These are phyloP conservation scores for Amanita molliuscula DNA, from an alignment of 768 basidiomycete genomes.

Conservation along the genomic window DNA sequence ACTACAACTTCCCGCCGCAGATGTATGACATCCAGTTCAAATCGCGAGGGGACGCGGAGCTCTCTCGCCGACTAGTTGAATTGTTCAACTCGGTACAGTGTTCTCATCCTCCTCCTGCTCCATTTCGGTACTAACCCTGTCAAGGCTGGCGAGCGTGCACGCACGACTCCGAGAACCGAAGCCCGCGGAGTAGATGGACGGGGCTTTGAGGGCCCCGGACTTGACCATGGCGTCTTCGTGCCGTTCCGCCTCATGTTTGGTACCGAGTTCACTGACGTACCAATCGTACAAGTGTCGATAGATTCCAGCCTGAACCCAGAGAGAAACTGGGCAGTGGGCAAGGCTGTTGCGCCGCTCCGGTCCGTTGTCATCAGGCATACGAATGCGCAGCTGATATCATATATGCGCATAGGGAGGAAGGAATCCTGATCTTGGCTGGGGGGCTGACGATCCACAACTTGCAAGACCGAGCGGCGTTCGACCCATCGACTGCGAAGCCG, in stretches of 20 bases:
- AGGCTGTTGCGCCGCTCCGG: slow-evolving; percentile 50
- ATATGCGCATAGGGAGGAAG: slow-evolving; percentile 37
- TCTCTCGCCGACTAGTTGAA: slow-evolving; percentile 52
- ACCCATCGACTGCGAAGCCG: slow-evolving; percentile 35
- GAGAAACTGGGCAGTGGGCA: slow-evolving; percentile 55
- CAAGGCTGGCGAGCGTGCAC: slow-evolving; percentile 41
- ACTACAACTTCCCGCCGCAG: slow-evolving; percentile 53
- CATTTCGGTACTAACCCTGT: background rate
- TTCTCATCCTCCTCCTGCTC: background rate
- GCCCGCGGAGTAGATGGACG: slow-evolving; percentile 56
- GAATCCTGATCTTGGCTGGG: slow-evolving; percentile 59
- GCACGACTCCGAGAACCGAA: slow-evolving; percentile 38
- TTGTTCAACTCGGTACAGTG: slow-evolving; percentile 39
- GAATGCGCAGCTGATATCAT: background rate
- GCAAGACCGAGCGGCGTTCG: slow-evolving; percentile 38
- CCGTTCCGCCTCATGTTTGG: slow-evolving; percentile 78
- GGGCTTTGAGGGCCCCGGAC: slow-evolving; percentile 51
- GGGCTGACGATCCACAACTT: slow-evolving; percentile 65
- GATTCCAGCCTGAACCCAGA: slow-evolving; percentile 48
- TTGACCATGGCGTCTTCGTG: slow-evolving; percentile 76
- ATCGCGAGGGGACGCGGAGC: slow-evolving; percentile 47
- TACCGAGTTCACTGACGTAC: slow-evolving; percentile 46
- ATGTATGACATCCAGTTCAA: slow-evolving; percentile 59
- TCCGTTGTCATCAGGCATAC: slow-evolving; percentile 15
- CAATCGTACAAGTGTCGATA: slow-evolving; percentile 64